Percentiles rank a stretch among this genome's conserved stretches.
Evolutionary conservation across 352 stramenopile species (phyloP).

Genomic region (Sclerospora graminicola): DNA sequence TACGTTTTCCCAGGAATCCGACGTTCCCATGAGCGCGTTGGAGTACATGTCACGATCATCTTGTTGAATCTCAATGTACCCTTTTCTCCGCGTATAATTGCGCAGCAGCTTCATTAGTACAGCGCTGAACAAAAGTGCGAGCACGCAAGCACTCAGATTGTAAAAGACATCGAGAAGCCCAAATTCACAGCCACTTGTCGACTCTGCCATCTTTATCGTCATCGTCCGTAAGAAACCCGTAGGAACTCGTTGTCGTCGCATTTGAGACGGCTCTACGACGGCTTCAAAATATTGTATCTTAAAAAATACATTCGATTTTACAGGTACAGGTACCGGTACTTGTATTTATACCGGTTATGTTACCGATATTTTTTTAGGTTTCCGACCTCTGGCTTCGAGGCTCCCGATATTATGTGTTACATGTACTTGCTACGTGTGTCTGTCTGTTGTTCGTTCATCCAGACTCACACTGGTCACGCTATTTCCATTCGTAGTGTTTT

Average conservation of each 20-base stretch:
- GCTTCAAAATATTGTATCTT: too few relatives aligned
- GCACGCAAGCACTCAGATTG: conserved; percentile 30
- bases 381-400: too few relatives aligned
- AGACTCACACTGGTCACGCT: too few relatives aligned
- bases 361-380: too few relatives aligned
- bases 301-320: too few relatives aligned
- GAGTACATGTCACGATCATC: conserved; percentile 61
- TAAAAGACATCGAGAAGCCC: conserved; percentile 15
- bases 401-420: too few relatives aligned
- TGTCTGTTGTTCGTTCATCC: too few relatives aligned
- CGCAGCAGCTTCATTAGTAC: conserved; percentile 36
- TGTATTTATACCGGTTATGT: too few relatives aligned
- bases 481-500: conserved; percentile 1
- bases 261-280: too few relatives aligned
- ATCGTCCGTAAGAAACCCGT: conserved; percentile 5
- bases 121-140: conserved; percentile 31
- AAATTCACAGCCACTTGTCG: not conserved
- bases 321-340: too few relatives aligned
- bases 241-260: conserved; percentile 13
- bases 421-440: too few relatives aligned
- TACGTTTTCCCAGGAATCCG: conserved; percentile 61
- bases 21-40: conserved; percentile 39
- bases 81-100: conserved; percentile 35
- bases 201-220: conserved; percentile 9
- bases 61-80: conserved; percentile 55